Base-by-base conservation (phyloP, 768 basidiomycete species). In the Inosperma sp. region DNA sequence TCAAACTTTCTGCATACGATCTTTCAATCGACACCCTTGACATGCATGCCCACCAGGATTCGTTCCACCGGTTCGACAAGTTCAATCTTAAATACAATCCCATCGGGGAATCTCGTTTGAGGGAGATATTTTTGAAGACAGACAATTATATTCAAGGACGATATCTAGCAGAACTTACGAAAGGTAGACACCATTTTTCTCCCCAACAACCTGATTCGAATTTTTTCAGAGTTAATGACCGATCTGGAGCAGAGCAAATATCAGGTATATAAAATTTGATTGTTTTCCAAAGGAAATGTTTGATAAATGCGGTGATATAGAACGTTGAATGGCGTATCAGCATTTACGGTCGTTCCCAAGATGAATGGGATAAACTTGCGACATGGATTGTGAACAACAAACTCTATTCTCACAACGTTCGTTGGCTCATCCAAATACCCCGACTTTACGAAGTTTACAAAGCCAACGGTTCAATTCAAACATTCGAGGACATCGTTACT, bases 231-330 rank as follows among this genome's bases (percentile, higher is more conserved):
- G 77, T 75, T 98, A 34, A 97, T 98, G 82, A 86, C 76, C n/a
- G 96, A 99, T 81, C 68, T 98, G 25, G 93, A 98, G 65, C 93
- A 96, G 65, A 93, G 88, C 74, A 99, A 99, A 68, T 99, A 99
- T 62, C 96, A 98, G 77, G 90, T 89, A 65, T 39, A 68, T 22
- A n/a, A n/a, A 22, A 48, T 42, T 19, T 35, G 16, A 19, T 10
- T 8, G n/a, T 3, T 14, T 4, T 43, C 0, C 39, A 16, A 4
- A 17, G 10, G 1, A 7, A 19, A 23, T 13, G n/a, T 22, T 17
- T 26, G 13, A 31, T 49, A 17, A 13, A 33, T 17, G 10, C 48
- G 36, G 23, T 19, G 21, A 31, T 45, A 16, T 39, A 92, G 86
- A 93, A 94, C 58, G 93, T 89, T 55, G 96, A 99, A 72, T 99